Percentiles rank a stretch among this genome's conserved stretches.
These are phyloP conservation scores for Aureobasidium sp. DNA, from an alignment of 2,329 filamentous ascomycete species.

Conservation along the genomic window DNA sequence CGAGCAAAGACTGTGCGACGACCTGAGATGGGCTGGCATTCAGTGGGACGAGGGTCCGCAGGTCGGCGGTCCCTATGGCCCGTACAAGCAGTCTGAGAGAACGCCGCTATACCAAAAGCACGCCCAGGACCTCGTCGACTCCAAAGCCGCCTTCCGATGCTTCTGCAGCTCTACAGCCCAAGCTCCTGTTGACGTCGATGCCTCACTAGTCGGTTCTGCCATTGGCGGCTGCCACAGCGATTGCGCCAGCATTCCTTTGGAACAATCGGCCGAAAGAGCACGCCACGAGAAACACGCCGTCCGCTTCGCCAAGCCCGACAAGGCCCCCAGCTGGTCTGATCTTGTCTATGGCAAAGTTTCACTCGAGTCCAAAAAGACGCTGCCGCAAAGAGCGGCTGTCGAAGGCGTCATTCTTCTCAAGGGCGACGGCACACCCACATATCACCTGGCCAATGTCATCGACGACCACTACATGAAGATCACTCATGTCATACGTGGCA, in stretches of 20 bases:
- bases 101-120: constrained; percentile 65
- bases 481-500: constrained; percentile 88
- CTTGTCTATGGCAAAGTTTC: constrained; percentile 66
- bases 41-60: constrained; percentile 91
- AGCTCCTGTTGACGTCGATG: constrained; percentile 18
- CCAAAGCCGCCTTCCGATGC: constrained; percentile 79
- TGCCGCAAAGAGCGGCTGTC: constrained; percentile 28
- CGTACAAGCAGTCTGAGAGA: constrained; percentile 84
- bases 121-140: constrained; percentile 59
- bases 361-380: constrained; percentile 17
- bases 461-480: constrained; percentile 95
- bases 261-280: constrained; percentile 66
- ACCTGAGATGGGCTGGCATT: constrained; percentile 82
- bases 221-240: constrained; percentile 60
- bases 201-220: constrained; percentile 40
- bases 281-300: constrained; percentile 68
- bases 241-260: constrained; percentile 59
- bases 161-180: constrained; percentile 68
- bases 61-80: constrained; percentile 71
- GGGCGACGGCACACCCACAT: constrained; percentile 85
- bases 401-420: constrained; percentile 78
- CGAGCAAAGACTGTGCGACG: constrained; percentile 67
- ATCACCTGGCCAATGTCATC: constrained; percentile 94
- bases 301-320: constrained; percentile 60
- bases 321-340: constrained; percentile 63